A percentile compares a stretch with the other conserved stretches of the same genome.
These are phyloP conservation scores for Podaxis rugospora DNA, from an alignment of 768 basidiomycete species.

Conservation along the genomic window DNA sequence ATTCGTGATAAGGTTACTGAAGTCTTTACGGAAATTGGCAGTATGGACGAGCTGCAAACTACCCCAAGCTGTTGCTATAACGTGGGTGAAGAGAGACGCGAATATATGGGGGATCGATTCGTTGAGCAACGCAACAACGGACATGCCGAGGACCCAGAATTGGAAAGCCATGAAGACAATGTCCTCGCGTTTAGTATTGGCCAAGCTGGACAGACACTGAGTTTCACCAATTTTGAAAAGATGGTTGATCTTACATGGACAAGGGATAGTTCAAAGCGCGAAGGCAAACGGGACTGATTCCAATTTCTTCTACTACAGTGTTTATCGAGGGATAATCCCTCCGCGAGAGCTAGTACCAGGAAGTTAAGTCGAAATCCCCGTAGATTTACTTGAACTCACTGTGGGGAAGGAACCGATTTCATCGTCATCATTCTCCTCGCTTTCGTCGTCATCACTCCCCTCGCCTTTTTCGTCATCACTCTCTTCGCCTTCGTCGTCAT, in stretches of 20 bases:
- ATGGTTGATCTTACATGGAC: slow-evolving; percentile 44
- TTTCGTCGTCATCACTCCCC: slow-evolving; percentile 13
- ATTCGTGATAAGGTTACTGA: slow-evolving; percentile 51
- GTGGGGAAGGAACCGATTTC: slow-evolving; percentile 8
- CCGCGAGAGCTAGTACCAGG: neutral
- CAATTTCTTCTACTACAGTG: neutral
- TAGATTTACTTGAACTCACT: neutral
- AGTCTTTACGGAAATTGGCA: slow-evolving; percentile 49
- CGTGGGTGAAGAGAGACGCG: slow-evolving; percentile 68
- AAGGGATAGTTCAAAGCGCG: slow-evolving; percentile 67
- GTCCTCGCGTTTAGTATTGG: slow-evolving; percentile 74
- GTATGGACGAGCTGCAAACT: slow-evolving; percentile 64
- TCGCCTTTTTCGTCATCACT: slow-evolving; percentile 15
- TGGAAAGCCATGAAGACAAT: slow-evolving; percentile 75
- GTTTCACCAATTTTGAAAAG: neutral
- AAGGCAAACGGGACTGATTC: slow-evolving; percentile 36
- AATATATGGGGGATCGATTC: slow-evolving; percentile 82
- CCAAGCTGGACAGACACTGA: slow-evolving; percentile 39
- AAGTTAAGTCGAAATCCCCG: neutral
- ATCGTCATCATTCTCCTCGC: slow-evolving; percentile 8
- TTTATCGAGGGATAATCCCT: neutral
- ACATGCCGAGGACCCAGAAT: slow-evolving; percentile 78
- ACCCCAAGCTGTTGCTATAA: slow-evolving; percentile 71
- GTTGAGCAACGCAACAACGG: slow-evolving; percentile 63
- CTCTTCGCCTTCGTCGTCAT: neutral